These are phyloP conservation scores for Stagonosporopsis vannaccii DNA, from an alignment of 2,329 filamentous ascomycete genomes.

Conservation along the genomic window DNA sequence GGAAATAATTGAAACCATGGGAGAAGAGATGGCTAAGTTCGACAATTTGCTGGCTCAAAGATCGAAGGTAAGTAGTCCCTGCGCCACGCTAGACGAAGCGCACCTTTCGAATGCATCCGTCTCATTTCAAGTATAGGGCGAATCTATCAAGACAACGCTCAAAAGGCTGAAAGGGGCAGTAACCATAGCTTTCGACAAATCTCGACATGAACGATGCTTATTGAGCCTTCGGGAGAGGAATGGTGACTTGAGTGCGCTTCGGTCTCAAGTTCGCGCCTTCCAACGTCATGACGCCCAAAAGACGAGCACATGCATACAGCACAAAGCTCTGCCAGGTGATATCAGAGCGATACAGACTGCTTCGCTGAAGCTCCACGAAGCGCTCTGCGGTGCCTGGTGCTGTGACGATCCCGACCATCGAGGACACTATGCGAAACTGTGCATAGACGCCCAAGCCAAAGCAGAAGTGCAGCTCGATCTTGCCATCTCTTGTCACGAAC, in stretches of 20 bases:
- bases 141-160: slow-evolving; percentile 24
- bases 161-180: slow-evolving; percentile 22
- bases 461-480: slow-evolving; percentile 32
- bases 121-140: slow-evolving; percentile 14
- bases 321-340: slow-evolving; percentile 14
- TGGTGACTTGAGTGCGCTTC: slow-evolving; percentile 26
- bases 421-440: slow-evolving; percentile 34
- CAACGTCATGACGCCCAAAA: slow-evolving; percentile 16
- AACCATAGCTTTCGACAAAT: slow-evolving; percentile 27
- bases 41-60: slow-evolving; percentile 22
- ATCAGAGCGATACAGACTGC: slow-evolving; percentile 21
- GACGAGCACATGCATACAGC: slow-evolving; percentile 3
- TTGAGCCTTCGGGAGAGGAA: slow-evolving; percentile 26
- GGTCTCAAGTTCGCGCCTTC: slow-evolving; percentile 27
- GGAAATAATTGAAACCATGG: slow-evolving; percentile 19
- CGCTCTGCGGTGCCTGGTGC: slow-evolving; percentile 32
- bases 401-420: slow-evolving; percentile 27
- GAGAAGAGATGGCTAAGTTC: slow-evolving; percentile 25
- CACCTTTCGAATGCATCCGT: background rate
- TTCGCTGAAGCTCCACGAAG: slow-evolving; percentile 34
- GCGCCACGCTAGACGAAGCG: background rate
- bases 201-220: slow-evolving; percentile 25
- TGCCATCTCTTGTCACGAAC: slow-evolving; percentile 32
- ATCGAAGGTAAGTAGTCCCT: slow-evolving; percentile 19
- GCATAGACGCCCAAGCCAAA: slow-evolving; percentile 28